Conservation (phyloP, 139 green algal genomes). For the Penium margaritaceum region DNA sequence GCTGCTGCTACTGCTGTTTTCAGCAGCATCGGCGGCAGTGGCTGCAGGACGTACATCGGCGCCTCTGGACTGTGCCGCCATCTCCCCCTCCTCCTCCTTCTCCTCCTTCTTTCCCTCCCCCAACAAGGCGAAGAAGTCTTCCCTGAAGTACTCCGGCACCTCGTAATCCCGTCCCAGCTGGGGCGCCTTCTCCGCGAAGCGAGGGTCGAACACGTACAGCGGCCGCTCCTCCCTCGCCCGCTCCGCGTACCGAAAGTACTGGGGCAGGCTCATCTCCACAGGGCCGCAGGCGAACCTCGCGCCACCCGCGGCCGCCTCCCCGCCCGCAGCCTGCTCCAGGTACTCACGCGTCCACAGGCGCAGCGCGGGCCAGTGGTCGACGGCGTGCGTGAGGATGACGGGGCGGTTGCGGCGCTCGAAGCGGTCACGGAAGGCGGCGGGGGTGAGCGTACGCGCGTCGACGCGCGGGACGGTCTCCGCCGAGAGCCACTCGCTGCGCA, state of each 20-base stretch:
- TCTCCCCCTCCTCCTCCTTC: not conserved
- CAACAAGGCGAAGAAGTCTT: conserved; percentile 85
- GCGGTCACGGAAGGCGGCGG: conserved; percentile 60
- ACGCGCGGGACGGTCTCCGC: conserved; percentile 70
- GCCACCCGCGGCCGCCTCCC: conserved; percentile 3
- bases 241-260: conserved; percentile 68
- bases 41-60: too few relatives aligned
- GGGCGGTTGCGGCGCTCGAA: conserved; percentile 77
- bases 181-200: conserved; percentile 55
- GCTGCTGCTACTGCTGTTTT: too few relatives aligned
- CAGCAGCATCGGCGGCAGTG: too few relatives aligned
- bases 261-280: conserved; percentile 60
- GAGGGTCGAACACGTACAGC: conserved; percentile 75
- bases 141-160: conserved; percentile 61
- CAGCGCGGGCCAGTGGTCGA: conserved; percentile 54
- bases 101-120: conserved; percentile 27
- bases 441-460: conserved; percentile 48
- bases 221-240: conserved; percentile 65
- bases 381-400: conserved; percentile 65
- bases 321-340: conserved; percentile 29
- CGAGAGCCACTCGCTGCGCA: conserved; percentile 68
- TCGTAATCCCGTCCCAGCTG: conserved; percentile 68
- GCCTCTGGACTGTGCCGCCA: not conserved
- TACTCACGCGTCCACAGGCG: conserved; percentile 44
- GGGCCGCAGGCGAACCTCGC: conserved; percentile 40